Base-by-base conservation (phyloP, 352 stramenopile species). In the Pilasporangium apinafurcum region DNA sequence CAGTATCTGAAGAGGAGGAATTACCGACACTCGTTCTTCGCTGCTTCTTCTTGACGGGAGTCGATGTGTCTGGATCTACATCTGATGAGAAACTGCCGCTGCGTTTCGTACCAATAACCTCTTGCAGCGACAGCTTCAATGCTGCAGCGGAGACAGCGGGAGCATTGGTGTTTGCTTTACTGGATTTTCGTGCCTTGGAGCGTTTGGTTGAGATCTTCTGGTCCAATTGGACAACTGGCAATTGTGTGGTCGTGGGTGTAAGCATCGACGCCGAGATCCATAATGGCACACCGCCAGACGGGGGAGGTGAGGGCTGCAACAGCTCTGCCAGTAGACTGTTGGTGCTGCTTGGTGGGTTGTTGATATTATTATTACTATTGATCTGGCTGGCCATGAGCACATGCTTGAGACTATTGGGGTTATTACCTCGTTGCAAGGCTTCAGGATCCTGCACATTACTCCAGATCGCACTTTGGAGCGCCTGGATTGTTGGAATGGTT, bases 401-500 rank as follows among this genome's bases (percentile, higher is more conserved):
- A 36, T 51, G 41, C 12, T 51, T 47, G 27, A 37, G 10, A 27
- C 13, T 25, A 17, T 35, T 59, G 17, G 31, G 6, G 44, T 48
- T 25, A 30, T 33, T 25, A n/a, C n/a, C n/a, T n/a, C n/a, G n/a
- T n/a, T n/a, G n/a, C n/a, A n/a, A n/a, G n/a, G n/a, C n/a, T n/a
- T n/a, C n/a, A n/a, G n/a, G n/a, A n/a, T n/a, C n/a, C n/a, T n/a
- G n/a, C n/a, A n/a, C n/a, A n/a, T 46, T 60, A 30, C 40, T 55
- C 51, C 51, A 60, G 14, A 60, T n/a, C 2, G 51, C 51, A 28
- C 51, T 34, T 40, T 60, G 51, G n/a, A n/a, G n/a, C n/a, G n/a
- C n/a, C n/a, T n/a, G n/a, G n/a, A n/a, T n/a, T n/a, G n/a, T n/a
- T n/a, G n/a, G n/a, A n/a, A n/a, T n/a, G n/a, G n/a, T n/a, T n/a